These are phyloP conservation scores for Penicillium ochrochloron DNA, from an alignment of 495 filamentous ascomycete genomes.

Conservation along the genomic window DNA sequence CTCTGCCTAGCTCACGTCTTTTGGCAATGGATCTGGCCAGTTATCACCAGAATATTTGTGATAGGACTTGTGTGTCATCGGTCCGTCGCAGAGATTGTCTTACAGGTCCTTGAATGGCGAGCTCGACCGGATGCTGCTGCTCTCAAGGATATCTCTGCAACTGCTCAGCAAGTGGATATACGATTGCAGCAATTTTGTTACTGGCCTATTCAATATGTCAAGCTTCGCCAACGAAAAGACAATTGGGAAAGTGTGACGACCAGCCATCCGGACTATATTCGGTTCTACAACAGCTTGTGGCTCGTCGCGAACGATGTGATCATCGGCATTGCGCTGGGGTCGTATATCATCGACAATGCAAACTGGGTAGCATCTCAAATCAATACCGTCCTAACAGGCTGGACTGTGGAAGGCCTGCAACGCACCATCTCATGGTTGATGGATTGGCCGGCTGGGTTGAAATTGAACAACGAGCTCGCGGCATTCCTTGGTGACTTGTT, in stretches of 20 bases:
- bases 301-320: slow-evolving; percentile 98
- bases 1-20: slow-evolving; percentile 71
- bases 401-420: slow-evolving; percentile 88
- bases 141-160: slow-evolving; percentile 93
- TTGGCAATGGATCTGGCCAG: slow-evolving; percentile 76
- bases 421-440: slow-evolving; percentile 94
- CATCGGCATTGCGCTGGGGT: slow-evolving; percentile 94
- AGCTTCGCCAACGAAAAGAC: slow-evolving; percentile 80
- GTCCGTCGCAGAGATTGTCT: slow-evolving; percentile 75
- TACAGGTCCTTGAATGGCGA: slow-evolving; percentile 87
- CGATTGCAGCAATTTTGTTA: slow-evolving; percentile 98
- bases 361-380: slow-evolving; percentile 83
- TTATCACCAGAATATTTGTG: slow-evolving; percentile 74
- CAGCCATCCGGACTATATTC: slow-evolving; percentile 96
- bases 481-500: slow-evolving; percentile 93
- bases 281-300: slow-evolving; percentile 99
- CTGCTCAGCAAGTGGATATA: slow-evolving; percentile 98
- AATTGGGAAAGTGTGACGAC: slow-evolving; percentile 97
- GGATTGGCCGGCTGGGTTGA: slow-evolving; percentile 97
- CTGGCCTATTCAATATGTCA: slow-evolving; percentile 96
- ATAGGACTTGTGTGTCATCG: slow-evolving; percentile 80
- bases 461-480: slow-evolving; percentile 94
- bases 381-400: slow-evolving; percentile 73
- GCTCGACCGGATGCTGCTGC: slow-evolving; percentile 78
- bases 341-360: slow-evolving; percentile 95